Conservation (phyloP, 2,329 filamentous ascomycete genomes). For the Neonectria coccinea region DNA sequence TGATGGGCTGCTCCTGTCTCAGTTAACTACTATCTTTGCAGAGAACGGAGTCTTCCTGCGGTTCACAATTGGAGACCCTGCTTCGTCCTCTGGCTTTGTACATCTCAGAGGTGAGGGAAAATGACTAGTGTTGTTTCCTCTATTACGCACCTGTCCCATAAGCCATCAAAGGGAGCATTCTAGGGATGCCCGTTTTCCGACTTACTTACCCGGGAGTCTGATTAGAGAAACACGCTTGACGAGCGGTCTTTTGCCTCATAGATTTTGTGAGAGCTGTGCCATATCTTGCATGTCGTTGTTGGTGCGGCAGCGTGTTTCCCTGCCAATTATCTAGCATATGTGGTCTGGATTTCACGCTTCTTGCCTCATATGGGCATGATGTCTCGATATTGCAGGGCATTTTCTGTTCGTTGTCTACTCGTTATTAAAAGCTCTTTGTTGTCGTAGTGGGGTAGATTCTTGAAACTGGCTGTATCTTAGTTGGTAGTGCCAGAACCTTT, state of each 20-base stretch:
- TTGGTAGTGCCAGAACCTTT: background rate
- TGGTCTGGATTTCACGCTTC: background rate
- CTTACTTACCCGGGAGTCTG: background rate
- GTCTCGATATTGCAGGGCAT: too few relatives aligned
- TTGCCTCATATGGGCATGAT: background rate
- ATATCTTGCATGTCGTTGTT: background rate
- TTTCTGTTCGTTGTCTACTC: background rate
- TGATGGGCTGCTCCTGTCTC: background rate
- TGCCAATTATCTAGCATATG: background rate
- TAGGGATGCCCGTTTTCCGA: background rate
- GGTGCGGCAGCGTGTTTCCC: background rate
- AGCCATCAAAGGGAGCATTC: too few relatives aligned
- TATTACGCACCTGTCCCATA: background rate
- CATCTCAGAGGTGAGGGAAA: background rate
- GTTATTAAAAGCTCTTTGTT: too few relatives aligned
- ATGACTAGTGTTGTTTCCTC: background rate
- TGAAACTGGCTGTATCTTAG: background rate
- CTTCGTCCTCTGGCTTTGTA: background rate
- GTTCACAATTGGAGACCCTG: background rate
- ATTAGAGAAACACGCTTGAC: background rate
- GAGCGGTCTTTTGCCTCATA: background rate
- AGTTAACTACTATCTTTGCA: background rate
- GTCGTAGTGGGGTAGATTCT: too few relatives aligned
- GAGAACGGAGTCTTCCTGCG: background rate
- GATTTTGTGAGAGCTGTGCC: background rate